Evolutionary conservation across 495 filamentous ascomycete genomes (phyloP).

Genomic region (Poronia punctata): DNA sequence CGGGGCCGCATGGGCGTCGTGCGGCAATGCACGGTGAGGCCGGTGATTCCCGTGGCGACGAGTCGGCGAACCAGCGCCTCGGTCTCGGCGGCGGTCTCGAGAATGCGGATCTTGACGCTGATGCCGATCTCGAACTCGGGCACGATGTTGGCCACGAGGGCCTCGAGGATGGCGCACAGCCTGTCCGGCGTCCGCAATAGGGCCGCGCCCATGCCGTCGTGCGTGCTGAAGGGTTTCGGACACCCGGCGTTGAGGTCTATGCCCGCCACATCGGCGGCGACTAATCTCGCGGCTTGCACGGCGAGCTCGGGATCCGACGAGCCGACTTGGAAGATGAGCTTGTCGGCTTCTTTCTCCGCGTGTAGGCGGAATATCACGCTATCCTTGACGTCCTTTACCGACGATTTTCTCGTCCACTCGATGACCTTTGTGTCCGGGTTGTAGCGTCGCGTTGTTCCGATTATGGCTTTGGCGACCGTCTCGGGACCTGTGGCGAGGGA

Average conservation of each 20-base stretch:
- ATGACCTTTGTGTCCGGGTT: slow-evolving; percentile 69
- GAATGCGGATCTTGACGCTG: slow-evolving; percentile 87
- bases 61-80: slow-evolving; percentile 66
- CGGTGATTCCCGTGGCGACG: slow-evolving; percentile 78
- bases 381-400: slow-evolving; percentile 58
- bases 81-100: slow-evolving; percentile 68
- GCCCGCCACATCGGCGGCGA: slow-evolving; percentile 79
- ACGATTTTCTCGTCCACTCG: slow-evolving; percentile 73
- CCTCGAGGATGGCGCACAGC: slow-evolving; percentile 71
- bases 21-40: slow-evolving; percentile 88
- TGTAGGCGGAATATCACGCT: slow-evolving; percentile 79
- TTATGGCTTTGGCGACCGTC: slow-evolving; percentile 83
- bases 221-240: slow-evolving; percentile 90
- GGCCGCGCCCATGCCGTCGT: slow-evolving; percentile 91
- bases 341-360: slow-evolving; percentile 60
- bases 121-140: slow-evolving; percentile 76
- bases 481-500: slow-evolving; percentile 61
- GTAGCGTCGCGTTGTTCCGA: slow-evolving; percentile 68
- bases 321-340: slow-evolving; percentile 85
- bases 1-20: slow-evolving; percentile 92
- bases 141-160: slow-evolving; percentile 71
- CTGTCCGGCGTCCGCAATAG: slow-evolving; percentile 75
- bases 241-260: slow-evolving; percentile 98
- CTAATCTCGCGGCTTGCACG: slow-evolving; percentile 72
- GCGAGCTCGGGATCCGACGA: slow-evolving; percentile 74